Evolutionary conservation across 2,329 filamentous ascomycete species (phyloP).

Genomic region (Xylaria sp.): DNA sequence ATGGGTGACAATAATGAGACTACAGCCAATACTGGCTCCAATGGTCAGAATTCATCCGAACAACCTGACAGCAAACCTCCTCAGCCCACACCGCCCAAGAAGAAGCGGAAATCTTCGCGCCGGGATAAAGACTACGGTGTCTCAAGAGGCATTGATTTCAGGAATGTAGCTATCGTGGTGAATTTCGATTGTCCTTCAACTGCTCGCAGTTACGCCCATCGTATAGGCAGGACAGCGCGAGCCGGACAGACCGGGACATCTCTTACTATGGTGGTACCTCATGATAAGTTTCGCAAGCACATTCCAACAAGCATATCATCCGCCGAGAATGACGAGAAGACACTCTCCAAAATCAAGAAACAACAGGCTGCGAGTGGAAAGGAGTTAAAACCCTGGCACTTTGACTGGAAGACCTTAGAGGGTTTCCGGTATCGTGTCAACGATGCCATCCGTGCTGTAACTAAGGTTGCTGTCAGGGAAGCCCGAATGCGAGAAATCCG

Average conservation of each 20-base stretch:
- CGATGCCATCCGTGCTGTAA: constrained; percentile 90
- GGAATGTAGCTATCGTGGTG: constrained; percentile 91
- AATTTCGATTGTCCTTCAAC: constrained; percentile 95
- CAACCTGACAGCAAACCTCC: constrained; percentile 49
- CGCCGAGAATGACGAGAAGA: constrained; percentile 84
- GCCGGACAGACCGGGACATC: constrained; percentile 94
- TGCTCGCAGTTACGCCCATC: constrained; percentile 94
- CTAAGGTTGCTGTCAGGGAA: constrained; percentile 76
- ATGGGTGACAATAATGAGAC: constrained; percentile 51
- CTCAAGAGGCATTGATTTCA: constrained; percentile 96
- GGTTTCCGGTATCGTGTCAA: constrained; percentile 95
- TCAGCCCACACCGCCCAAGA: constrained; percentile 56
- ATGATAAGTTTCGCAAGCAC: constrained; percentile 86
- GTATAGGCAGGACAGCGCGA: constrained; percentile 91
- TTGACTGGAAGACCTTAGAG: constrained; percentile 94
- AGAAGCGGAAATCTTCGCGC: constrained; percentile 73
- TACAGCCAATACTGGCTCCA: constrained; percentile 53
- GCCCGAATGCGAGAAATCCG: constrained; percentile 40
- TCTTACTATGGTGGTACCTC: constrained; percentile 91
- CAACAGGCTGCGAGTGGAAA: constrained; percentile 82
- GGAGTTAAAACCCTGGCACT: constrained; percentile 88
- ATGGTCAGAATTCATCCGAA: constrained; percentile 57
- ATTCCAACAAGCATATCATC: constrained; percentile 82
- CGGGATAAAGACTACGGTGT: constrained; percentile 90
- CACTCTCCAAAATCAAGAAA: constrained; percentile 81